Evolutionary conservation across 2,329 filamentous ascomycete genomes (phyloP).

Genomic region (Penicillium sclerotiorum): DNA sequence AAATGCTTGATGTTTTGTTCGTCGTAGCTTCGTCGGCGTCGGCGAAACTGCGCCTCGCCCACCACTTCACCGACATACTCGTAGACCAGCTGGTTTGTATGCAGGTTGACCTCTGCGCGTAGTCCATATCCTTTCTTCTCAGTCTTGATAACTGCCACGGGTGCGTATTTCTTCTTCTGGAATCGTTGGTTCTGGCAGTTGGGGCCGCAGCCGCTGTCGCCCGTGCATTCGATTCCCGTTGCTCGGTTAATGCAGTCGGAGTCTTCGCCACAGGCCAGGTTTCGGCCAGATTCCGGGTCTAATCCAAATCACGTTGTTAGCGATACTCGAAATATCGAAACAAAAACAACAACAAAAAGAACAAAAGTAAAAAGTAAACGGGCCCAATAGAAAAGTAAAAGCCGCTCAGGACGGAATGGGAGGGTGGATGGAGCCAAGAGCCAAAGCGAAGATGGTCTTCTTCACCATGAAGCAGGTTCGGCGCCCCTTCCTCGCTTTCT

Average conservation of each 20-base stretch:
- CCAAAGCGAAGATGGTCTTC: too few relatives aligned
- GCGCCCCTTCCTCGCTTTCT: too few relatives aligned
- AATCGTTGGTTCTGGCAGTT: slow-evolving; percentile 95
- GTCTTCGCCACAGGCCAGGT: slow-evolving; percentile 90
- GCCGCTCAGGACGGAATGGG: too few relatives aligned
- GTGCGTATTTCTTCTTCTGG: slow-evolving; percentile 83
- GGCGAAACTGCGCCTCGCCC: slow-evolving; percentile 84
- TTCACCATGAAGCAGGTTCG: too few relatives aligned
- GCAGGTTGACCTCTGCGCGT: slow-evolving; percentile 75
- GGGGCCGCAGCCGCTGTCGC: slow-evolving; percentile 82
- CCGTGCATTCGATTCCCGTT: slow-evolving; percentile 94
- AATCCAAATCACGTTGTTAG: slow-evolving; percentile 29
- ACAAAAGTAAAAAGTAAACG: neutral
- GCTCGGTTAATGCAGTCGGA: slow-evolving; percentile 98
- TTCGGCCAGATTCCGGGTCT: slow-evolving; percentile 58
- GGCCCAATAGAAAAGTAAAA: neutral
- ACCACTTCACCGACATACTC: slow-evolving; percentile 99
- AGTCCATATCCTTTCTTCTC: slow-evolving; percentile 97
- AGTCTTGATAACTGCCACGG: slow-evolving; percentile 94
- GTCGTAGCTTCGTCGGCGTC: slow-evolving; percentile 90
- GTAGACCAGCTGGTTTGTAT: slow-evolving; percentile 88
- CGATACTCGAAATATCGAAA: neutral
- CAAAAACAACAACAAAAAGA: neutral
- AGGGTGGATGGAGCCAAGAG: too few relatives aligned
- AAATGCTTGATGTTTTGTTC: slow-evolving; percentile 98